phyloP scores from a whole-genome alignment of 257 asterid species.

The Solanum etuberosum region DNA sequence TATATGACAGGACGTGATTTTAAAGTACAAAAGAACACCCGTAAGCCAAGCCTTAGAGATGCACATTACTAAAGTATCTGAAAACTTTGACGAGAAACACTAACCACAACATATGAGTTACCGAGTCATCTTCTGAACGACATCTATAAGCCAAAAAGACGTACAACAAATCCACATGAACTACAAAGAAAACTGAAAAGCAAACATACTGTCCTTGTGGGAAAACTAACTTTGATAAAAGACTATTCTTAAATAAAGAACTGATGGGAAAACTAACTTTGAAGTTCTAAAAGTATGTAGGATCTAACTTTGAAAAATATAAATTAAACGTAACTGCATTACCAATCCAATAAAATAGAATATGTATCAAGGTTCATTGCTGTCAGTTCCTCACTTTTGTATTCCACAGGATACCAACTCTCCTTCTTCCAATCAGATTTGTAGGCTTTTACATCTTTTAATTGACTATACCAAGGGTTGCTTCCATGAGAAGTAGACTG shows the following conservation, averaged over 20 bases:
- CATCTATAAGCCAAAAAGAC: neutral
- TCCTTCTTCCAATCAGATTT: neutral
- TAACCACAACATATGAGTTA: neutral
- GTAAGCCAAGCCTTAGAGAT: no score
- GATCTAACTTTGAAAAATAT: neutral
- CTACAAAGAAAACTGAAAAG: neutral
- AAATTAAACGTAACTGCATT: no score
- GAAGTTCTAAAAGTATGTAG: neutral
- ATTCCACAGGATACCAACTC: neutral
- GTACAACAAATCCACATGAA: neutral
- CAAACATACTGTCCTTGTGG: neutral
- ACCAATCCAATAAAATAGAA: neutral
- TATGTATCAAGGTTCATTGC: neutral
- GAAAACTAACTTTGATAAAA: neutral
- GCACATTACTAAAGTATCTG: neutral
- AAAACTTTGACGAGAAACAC: neutral
- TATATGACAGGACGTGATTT: no score
- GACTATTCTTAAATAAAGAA: neutral
- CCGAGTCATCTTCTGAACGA: neutral
- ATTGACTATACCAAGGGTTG: neutral
- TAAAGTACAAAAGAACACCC: no score
- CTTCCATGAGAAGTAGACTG: neutral
- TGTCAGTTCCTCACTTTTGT: neutral
- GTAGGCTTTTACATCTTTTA: neutral
- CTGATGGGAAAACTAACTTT: neutral